These are phyloP conservation scores for Alternaria sp. DNA, from an alignment of 2,329 filamentous ascomycete species.

Conservation along the genomic window DNA sequence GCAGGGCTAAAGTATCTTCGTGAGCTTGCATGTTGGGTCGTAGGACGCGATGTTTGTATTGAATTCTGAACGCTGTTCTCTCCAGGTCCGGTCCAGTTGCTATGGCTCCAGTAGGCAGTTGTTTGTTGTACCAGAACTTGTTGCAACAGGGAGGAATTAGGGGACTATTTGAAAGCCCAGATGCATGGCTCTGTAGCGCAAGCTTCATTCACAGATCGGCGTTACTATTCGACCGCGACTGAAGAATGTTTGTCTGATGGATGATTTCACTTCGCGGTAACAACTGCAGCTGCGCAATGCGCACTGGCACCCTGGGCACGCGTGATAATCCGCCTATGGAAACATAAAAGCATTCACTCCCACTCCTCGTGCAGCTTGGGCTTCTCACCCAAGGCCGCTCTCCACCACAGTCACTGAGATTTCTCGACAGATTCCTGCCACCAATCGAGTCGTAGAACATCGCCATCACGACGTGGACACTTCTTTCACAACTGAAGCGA, in stretches of 20 bases:
- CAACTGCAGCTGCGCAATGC: neutral
- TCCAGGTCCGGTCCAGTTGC: neutral
- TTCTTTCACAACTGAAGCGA: too few species aligned
- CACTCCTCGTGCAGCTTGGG: neutral
- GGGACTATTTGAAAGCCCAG: neutral
- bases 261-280: neutral
- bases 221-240: neutral
- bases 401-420: neutral
- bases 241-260: neutral
- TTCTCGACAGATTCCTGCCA: neutral
- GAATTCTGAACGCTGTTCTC: neutral
- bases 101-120: neutral
- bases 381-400: neutral
- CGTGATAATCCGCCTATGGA: too few species aligned
- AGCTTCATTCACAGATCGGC: neutral
- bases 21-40: neutral
- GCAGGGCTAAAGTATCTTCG: constrained; percentile 1
- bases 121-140: neutral
- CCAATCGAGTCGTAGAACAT: neutral
- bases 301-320: neutral
- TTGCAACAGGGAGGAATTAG: neutral
- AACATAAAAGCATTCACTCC: neutral
- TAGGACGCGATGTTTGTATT: neutral
- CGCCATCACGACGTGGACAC: neutral
- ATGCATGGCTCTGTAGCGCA: neutral